phyloP scores from a whole-genome alignment of 23 red algal species.

The Chondrus crispus region DNA sequence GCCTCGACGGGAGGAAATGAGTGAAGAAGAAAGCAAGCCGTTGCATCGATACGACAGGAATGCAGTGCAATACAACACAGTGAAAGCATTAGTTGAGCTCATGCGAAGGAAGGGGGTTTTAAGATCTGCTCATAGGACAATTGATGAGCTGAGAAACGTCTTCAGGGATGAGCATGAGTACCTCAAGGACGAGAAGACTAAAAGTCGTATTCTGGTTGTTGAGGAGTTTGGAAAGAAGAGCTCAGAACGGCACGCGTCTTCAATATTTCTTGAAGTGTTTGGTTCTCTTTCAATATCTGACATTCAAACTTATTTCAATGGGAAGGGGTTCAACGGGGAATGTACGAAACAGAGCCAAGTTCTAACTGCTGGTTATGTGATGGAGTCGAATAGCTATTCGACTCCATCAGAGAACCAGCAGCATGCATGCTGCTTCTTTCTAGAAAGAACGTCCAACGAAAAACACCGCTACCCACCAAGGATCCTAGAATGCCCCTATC shows the following conservation, averaged over 20 bases:
- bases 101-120: constrained; percentile 12
- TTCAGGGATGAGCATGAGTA: not conserved
- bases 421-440: no score
- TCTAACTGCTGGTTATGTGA: not conserved
- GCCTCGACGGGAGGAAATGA: not conserved
- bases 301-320: not conserved
- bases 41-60: not conserved
- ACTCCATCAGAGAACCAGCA: no score
- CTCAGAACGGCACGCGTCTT: not conserved
- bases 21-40: not conserved
- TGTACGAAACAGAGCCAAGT: not conserved
- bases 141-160: not conserved
- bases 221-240: not conserved
- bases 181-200: not conserved
- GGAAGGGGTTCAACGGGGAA: not conserved
- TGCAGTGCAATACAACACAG: not conserved
- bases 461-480: no score
- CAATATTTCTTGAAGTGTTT: not conserved
- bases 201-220: not conserved
- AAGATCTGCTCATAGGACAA: not conserved
- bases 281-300: not conserved
- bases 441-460: no score
- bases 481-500: no score
- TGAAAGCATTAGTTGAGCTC: not conserved
- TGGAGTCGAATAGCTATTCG: no score